Conservation (phyloP, 2,329 filamentous ascomycete genomes). For the Fusarium pseudoanthophilum region DNA sequence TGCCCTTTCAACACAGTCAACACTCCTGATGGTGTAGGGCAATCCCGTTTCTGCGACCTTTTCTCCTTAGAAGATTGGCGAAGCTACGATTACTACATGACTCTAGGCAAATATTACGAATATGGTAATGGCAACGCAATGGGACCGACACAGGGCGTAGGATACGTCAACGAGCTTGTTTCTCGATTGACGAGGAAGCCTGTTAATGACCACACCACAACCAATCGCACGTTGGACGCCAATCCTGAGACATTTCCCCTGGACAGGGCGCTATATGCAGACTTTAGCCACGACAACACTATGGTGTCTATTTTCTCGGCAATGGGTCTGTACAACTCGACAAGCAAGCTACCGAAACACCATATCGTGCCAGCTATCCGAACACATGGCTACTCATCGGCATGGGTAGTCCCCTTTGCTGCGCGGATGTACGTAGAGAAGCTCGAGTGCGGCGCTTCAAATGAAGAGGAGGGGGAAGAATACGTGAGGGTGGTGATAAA, state of each 20-base stretch:
- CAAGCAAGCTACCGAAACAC: slow-evolving; percentile 62
- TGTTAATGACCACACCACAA: slow-evolving; percentile 78
- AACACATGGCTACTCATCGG: slow-evolving; percentile 76
- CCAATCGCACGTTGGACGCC: slow-evolving; percentile 80
- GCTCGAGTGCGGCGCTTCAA: slow-evolving; percentile 69
- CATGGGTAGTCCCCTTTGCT: slow-evolving; percentile 85
- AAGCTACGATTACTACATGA: slow-evolving; percentile 82
- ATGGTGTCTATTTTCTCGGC: slow-evolving; percentile 82
- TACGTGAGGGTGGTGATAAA: slow-evolving; percentile 85
- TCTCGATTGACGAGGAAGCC: slow-evolving; percentile 77
- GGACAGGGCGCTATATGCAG: slow-evolving; percentile 76
- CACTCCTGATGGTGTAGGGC: slow-evolving; percentile 55
- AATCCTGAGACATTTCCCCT: slow-evolving; percentile 78
- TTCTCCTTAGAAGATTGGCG: slow-evolving; percentile 81
- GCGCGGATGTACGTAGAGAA: slow-evolving; percentile 88
- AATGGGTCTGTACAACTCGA: slow-evolving; percentile 80
- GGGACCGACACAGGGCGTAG: slow-evolving; percentile 86
- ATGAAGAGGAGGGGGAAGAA: slow-evolving; percentile 78
- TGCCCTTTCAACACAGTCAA: slow-evolving; percentile 88
- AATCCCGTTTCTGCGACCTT: slow-evolving; percentile 79
- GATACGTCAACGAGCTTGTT: slow-evolving; percentile 88
- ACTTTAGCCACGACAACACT: slow-evolving; percentile 93
- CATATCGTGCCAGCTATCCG: slow-evolving; percentile 61
- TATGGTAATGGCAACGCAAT: slow-evolving; percentile 81
- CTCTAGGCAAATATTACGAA: slow-evolving; percentile 86